Evolutionary conservation across 768 basidiomycete genomes (phyloP).

Genomic region (Rhodotorula kratochvilovae): DNA sequence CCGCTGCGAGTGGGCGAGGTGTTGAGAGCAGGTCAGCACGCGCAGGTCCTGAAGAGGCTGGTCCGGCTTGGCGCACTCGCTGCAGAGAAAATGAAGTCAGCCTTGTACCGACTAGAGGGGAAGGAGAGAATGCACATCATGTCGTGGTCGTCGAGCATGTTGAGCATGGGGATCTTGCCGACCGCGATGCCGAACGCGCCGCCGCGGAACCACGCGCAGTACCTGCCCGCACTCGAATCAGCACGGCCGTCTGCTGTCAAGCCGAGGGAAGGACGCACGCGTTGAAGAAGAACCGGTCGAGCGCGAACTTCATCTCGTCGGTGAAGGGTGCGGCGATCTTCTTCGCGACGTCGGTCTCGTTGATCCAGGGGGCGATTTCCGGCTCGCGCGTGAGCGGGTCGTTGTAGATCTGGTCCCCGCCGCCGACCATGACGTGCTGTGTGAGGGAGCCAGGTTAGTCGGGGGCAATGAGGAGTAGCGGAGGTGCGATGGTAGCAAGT

Average conservation of each 20-base stretch:
- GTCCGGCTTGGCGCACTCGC: not conserved
- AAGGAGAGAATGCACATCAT: slow-evolving; percentile 9
- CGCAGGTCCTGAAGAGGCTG: not conserved
- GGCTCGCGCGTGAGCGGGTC: slow-evolving; percentile 68
- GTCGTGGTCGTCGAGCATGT: slow-evolving; percentile 45
- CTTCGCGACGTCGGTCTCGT: slow-evolving; percentile 56
- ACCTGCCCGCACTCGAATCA: not conserved
- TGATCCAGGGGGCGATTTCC: slow-evolving; percentile 81
- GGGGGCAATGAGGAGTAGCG: not conserved
- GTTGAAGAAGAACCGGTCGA: slow-evolving; percentile 58
- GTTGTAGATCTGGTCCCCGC: slow-evolving; percentile 49
- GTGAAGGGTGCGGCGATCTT: slow-evolving; percentile 63
- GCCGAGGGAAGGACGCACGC: not conserved
- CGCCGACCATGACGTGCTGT: slow-evolving; percentile 77
- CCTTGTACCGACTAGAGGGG: not conserved
- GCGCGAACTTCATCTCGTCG: slow-evolving; percentile 65
- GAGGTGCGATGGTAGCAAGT: too few species aligned
- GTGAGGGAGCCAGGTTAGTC: slow-evolving; percentile 51
- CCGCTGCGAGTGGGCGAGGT: slow-evolving; percentile 18
- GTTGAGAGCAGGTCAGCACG: slow-evolving; percentile 4
- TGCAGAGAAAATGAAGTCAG: not conserved
- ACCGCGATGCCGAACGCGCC: slow-evolving; percentile 44
- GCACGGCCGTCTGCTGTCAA: not conserved
- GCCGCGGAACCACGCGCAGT: slow-evolving; percentile 42
- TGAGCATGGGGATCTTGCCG: slow-evolving; percentile 44